Evolutionary conservation across 2,329 filamentous ascomycete genomes (phyloP).

Genomic region (Penicillium sp.): DNA sequence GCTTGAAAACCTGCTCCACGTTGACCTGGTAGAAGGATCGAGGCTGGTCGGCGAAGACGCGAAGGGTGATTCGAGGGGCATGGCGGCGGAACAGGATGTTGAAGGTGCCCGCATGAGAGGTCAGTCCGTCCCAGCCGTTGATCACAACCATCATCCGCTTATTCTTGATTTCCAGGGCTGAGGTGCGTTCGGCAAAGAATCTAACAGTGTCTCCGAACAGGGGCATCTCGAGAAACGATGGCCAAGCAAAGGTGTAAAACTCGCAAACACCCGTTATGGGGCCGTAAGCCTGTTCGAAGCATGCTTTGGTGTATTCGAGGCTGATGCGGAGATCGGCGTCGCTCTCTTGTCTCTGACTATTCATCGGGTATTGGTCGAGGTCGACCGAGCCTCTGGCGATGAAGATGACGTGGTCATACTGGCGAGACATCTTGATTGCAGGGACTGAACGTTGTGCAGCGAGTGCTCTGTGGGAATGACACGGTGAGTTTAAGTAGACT

Average conservation of each 20-base stretch:
- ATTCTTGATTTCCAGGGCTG: neutral
- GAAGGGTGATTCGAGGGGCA: neutral
- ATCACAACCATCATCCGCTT: neutral
- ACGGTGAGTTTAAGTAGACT: neutral
- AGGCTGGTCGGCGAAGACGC: slow-evolving; percentile 1
- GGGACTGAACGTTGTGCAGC: neutral
- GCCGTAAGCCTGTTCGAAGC: neutral
- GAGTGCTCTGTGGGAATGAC: neutral
- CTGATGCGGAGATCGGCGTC: neutral
- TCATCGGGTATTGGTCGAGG: neutral
- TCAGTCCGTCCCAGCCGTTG: slow-evolving; percentile 5
- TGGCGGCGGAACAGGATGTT: neutral
- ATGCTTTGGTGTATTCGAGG: neutral
- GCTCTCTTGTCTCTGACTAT: neutral
- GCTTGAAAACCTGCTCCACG: neutral
- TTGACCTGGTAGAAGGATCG: slow-evolving; percentile 3
- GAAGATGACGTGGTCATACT: neutral
- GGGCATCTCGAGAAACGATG: neutral
- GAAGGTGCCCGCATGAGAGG: neutral
- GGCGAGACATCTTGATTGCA: neutral
- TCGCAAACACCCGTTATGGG: neutral
- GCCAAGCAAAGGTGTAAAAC: neutral
- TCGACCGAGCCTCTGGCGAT: neutral
- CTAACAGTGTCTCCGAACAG: neutral
- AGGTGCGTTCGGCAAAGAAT: neutral